These are phyloP conservation scores for Magnolia officinalis DNA, from an alignment of 164 flowering plant species.

Conservation along the genomic window DNA sequence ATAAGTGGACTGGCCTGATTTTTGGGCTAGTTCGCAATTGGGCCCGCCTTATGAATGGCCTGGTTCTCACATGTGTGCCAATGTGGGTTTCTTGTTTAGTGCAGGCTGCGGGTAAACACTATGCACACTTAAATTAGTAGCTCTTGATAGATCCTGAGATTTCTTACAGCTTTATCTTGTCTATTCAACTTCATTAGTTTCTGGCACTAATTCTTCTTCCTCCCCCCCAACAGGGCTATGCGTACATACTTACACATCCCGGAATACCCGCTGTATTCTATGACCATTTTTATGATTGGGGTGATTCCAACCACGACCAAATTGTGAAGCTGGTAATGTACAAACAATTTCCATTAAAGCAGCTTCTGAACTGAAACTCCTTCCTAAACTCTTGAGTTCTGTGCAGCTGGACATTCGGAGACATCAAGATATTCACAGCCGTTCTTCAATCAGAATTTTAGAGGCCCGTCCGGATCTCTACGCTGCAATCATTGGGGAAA, in stretches of 20 bases:
- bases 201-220: neutral
- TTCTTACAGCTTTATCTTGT: no score
- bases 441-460: conserved; percentile 60
- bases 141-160: no score
- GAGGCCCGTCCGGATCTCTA: conserved; percentile 81
- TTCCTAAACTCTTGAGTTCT: conserved; percentile 5
- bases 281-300: conserved; percentile 91
- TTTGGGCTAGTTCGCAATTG: neutral
- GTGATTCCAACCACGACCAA: conserved; percentile 59
- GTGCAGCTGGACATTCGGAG: conserved; percentile 61
- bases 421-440: conserved; percentile 59
- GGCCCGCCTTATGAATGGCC: neutral
- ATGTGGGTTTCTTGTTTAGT: no score
- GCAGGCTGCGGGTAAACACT: neutral
- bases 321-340: conserved; percentile 79
- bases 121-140: neutral
- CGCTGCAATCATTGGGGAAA: conserved; percentile 71
- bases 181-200: neutral
- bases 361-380: neutral
- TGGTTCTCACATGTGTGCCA: neutral
- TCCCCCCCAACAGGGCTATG: conserved; percentile 68
- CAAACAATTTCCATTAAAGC: neutral
- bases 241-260: conserved; percentile 90
- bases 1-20: neutral
- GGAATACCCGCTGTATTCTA: conserved; percentile 85